Evolutionary conservation across 345 rosid species (phyloP), one percentile per base, ranked within the genome.

Genomic region (Orychophragmus violaceus): DNA sequence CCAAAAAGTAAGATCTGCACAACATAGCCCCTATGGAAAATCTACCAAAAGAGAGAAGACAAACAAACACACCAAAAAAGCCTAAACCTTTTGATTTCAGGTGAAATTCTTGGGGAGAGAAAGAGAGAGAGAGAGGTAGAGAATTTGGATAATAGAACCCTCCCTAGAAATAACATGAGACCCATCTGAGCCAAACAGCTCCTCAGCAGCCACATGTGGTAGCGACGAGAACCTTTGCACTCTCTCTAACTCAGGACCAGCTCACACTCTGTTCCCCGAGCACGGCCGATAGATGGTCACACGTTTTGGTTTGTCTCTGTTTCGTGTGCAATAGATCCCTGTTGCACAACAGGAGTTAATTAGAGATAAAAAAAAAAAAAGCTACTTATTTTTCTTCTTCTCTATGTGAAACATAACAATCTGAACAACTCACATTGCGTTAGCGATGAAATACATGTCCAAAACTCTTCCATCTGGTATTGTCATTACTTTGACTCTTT

Each of bases 401-500:
- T n/a, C n/a, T n/a, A n/a, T n/a, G n/a, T n/a, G n/a, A n/a, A n/a
- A n/a, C n/a, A n/a, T n/a, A n/a, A n/a, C n/a, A n/a, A n/a, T n/a
- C 32, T 5, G 32, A 12, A 11, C 22, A 59, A 59, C 89, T 78
- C 39, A 84, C 95, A 74, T 59, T 59, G 67, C 87, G 66, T 85
- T 91, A 2, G 95, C 79, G 52, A 88, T 76, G 73, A 85, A 81
- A 68, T 85, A 82, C 70, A 88, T 81, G 62, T 85, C 89, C 69
- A 88, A 54, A 23, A 88, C 91, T 65, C 83, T 79, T 25, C 82
- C 87, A 65, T 88, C 95, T 0, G 95, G 95, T 11, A 83, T 84
- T 8, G 91, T 88, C 74, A 81, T 88, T 5, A 87, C 95, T 72
- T 87, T 85, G 21, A 87, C 86, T 41, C 87, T 82, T 72, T 87